Percentiles rank a stretch among this genome's conserved stretches.
Evolutionary conservation across 2,329 filamentous ascomycete species (phyloP).

Genomic region (Mycosphaerella sp.): DNA sequence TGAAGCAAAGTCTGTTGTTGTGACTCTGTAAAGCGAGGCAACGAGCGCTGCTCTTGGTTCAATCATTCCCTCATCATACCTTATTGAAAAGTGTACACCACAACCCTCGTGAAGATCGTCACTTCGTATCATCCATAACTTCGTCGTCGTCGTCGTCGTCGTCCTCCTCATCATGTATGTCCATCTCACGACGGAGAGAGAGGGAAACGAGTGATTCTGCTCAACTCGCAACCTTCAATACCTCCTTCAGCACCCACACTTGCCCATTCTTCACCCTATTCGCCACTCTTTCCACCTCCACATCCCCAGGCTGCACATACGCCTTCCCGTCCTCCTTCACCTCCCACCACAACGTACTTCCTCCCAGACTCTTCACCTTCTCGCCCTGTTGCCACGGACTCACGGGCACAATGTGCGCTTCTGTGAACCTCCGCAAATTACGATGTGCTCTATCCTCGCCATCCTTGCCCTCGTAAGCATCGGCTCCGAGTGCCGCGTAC

Average conservation of each 20-base stretch:
- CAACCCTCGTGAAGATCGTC: too few species aligned
- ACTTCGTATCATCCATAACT: too few species aligned
- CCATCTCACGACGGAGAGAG: too few species aligned
- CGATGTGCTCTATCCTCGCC: conserved; percentile 68
- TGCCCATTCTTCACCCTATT: conserved; percentile 81
- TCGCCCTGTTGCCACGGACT: conserved; percentile 68
- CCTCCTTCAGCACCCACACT: conserved; percentile 67
- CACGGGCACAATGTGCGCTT: conserved; percentile 70
- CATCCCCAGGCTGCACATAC: conserved; percentile 68
- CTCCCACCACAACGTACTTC: conserved; percentile 77
- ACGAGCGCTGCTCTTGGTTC: too few species aligned
- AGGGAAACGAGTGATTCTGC: background rate
- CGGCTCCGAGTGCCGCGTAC: conserved; percentile 58
- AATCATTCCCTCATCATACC: too few species aligned
- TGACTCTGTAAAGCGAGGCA: too few species aligned
- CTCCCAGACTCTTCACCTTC: conserved; percentile 62
- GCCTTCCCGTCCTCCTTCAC: conserved; percentile 56
- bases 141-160: too few species aligned
- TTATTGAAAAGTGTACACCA: too few species aligned
- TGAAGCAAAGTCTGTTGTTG: too few species aligned
- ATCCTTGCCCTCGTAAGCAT: conserved; percentile 67
- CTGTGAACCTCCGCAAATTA: conserved; percentile 75
- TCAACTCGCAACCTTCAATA: conserved; percentile 46
- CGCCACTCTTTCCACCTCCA: conserved; percentile 69
- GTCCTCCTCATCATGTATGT: too few species aligned